phyloP scores from a whole-genome alignment of 225 moss, liverwort and hornwort genomes.

The Takakia lepidozioides region DNA sequence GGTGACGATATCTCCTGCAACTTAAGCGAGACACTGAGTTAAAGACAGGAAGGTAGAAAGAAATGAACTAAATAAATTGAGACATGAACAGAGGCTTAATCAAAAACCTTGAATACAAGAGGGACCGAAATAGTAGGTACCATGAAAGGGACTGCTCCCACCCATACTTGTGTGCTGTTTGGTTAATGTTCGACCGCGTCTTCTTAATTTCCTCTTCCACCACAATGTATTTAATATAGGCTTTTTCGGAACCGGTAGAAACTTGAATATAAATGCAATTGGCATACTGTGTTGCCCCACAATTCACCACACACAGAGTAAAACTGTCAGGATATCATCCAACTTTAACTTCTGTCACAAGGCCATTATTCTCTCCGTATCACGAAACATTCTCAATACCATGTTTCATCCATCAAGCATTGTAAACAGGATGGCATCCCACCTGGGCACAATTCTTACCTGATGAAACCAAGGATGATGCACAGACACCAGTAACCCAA shows the following conservation, averaged over 20 bases:
- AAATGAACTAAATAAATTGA: no score
- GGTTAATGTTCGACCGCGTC: no score
- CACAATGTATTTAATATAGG: no score
- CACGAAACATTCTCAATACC: neutral
- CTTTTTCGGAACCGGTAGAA: constrained; percentile 40
- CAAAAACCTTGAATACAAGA: no score
- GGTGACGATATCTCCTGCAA: no score
- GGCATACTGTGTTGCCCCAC: constrained; percentile 52
- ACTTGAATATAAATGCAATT: constrained; percentile 51
- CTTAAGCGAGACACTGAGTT: no score
- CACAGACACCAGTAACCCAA: constrained; percentile 67
- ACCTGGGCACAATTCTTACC: constrained; percentile 13
- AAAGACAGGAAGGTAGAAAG: no score
- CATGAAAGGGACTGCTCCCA: no score
- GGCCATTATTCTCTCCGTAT: neutral
- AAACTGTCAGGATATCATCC: neutral
- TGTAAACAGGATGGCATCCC: neutral
- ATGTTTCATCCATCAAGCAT: neutral
- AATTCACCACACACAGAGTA: neutral
- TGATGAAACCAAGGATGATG: constrained; percentile 58
- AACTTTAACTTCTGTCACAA: neutral
- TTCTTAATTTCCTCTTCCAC: no score
- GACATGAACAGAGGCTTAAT: no score
- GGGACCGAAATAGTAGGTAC: no score
- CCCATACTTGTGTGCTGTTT: no score